phyloP scores from a whole-genome alignment of 352 stramenopile species.

The Pythium brassicae region DNA sequence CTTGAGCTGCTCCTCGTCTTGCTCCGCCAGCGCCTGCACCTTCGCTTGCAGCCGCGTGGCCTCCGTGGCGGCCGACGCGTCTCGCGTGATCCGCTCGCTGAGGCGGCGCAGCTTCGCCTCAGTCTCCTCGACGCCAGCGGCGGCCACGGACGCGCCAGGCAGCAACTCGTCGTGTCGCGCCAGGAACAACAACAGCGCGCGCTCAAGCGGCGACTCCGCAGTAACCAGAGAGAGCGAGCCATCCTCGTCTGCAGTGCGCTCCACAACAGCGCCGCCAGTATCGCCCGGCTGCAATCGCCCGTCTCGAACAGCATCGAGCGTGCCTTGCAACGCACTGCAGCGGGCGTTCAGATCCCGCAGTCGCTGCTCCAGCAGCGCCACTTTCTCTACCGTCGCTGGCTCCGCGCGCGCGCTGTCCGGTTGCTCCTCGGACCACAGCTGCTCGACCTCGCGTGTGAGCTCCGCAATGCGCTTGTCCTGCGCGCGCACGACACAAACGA shows the following conservation, averaged over 20 bases:
- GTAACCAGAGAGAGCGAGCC: background rate
- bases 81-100: slow-evolving; percentile 11
- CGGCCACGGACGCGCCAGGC: background rate
- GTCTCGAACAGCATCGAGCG: background rate
- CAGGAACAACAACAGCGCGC: slow-evolving; percentile 23
- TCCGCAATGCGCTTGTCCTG: slow-evolving; percentile 9
- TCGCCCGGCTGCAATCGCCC: background rate
- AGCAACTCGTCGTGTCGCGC: slow-evolving; percentile 15
- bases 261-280: slow-evolving; percentile 12
- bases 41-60: slow-evolving; percentile 7
- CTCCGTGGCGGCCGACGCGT: slow-evolving; percentile 3
- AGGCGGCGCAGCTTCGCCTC: slow-evolving; percentile 7
- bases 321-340: slow-evolving; percentile 8
- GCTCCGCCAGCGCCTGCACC: slow-evolving; percentile 13
- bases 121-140: background rate
- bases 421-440: background rate
- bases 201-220: slow-evolving; percentile 11
- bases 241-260: slow-evolving; percentile 4
- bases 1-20: slow-evolving; percentile 25
- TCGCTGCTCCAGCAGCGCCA: slow-evolving; percentile 14
- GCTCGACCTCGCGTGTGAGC: slow-evolving; percentile 6
- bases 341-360: slow-evolving; percentile 11
- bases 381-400: background rate
- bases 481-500: too few relatives aligned
- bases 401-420: background rate